Percentiles rank a stretch among this genome's conserved stretches.
These are phyloP conservation scores for Agaricus blazei DNA, from an alignment of 768 basidiomycete genomes.

Conservation along the genomic window DNA sequence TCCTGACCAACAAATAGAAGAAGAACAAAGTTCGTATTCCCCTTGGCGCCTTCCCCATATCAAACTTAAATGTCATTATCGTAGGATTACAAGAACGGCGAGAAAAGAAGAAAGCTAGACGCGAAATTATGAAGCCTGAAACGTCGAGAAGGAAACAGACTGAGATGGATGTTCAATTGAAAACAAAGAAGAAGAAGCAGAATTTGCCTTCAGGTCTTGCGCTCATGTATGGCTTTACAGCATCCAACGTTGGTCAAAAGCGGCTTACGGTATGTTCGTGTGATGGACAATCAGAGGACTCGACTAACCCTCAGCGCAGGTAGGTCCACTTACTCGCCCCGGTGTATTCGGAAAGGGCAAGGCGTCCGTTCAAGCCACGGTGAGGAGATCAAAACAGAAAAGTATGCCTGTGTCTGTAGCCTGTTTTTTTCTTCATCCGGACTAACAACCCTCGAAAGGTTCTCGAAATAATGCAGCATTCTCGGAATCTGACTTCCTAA, in stretches of 20 bases:
- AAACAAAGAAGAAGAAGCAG: constrained; percentile 20
- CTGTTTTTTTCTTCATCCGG: too few species aligned
- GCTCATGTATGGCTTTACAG: constrained; percentile 63
- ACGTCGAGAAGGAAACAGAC: constrained; percentile 15
- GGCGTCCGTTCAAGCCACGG: constrained; percentile 42
- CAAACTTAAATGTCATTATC: neutral
- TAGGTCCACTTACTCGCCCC: constrained; percentile 33
- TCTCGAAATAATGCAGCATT: constrained; percentile 21
- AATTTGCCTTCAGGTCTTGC: constrained; percentile 47
- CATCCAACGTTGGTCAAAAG: constrained; percentile 56
- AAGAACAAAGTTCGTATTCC: constrained; percentile 18
- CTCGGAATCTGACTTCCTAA: constrained; percentile 45
- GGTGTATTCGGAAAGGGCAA: constrained; percentile 67
- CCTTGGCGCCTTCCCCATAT: neutral
- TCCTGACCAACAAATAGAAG: constrained; percentile 14
- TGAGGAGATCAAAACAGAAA: constrained; percentile 22
- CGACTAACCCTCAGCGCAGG: too few species aligned
- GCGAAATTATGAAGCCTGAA: constrained; percentile 41
- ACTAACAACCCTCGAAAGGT: neutral
- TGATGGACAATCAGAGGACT: too few species aligned
- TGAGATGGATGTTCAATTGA: constrained; percentile 9
- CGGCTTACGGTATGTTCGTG: constrained; percentile 50
- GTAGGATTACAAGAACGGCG: constrained; percentile 63
- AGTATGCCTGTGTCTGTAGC: constrained; percentile 12
- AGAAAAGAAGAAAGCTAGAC: constrained; percentile 56